These are phyloP conservation scores for Lactarius evosmus DNA, from an alignment of 768 basidiomycete species.

Conservation along the genomic window DNA sequence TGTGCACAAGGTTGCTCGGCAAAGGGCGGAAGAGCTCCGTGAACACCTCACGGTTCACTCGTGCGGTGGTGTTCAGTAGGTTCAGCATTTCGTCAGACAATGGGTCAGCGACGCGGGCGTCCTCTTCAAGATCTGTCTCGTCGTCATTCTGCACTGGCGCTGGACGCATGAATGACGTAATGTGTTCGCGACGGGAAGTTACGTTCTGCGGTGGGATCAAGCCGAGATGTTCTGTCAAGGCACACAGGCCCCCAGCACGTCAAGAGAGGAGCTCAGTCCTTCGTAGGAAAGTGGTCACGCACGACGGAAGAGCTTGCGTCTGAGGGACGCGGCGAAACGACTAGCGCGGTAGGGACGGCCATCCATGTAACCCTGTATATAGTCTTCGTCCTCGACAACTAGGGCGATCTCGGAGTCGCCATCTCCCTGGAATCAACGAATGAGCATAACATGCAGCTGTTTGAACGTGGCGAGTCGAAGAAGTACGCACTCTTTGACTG, in stretches of 20 bases:
- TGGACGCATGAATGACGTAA: slow-evolving; percentile 68
- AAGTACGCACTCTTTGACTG: slow-evolving; percentile 57
- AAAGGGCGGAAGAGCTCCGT: slow-evolving; percentile 85
- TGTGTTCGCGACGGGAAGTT: slow-evolving; percentile 40
- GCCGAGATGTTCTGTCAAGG: slow-evolving; percentile 72
- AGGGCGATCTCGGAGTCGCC: slow-evolving; percentile 94
- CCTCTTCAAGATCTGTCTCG: slow-evolving; percentile 55
- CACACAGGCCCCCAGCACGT: slow-evolving; percentile 11
- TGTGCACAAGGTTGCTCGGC: slow-evolving; percentile 76
- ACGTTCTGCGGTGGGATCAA: slow-evolving; percentile 73
- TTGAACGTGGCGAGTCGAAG: background rate
- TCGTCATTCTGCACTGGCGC: slow-evolving; percentile 71
- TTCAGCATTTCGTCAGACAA: slow-evolving; percentile 55
- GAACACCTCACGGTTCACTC: slow-evolving; percentile 79
- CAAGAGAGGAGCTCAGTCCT: background rate
- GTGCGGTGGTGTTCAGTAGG: slow-evolving; percentile 69
- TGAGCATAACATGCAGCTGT: slow-evolving; percentile 6
- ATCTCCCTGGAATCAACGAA: slow-evolving; percentile 54
- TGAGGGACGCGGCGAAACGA: slow-evolving; percentile 79
- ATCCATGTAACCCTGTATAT: slow-evolving; percentile 73
- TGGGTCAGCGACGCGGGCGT: slow-evolving; percentile 74
- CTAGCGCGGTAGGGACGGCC: slow-evolving; percentile 67
- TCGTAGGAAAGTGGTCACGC: slow-evolving; percentile 4
- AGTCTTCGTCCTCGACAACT: slow-evolving; percentile 85
- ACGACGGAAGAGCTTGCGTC: slow-evolving; percentile 84